Conservation (phyloP, 352 stramenopile species). For the Thraustotheca clavata region DNA sequence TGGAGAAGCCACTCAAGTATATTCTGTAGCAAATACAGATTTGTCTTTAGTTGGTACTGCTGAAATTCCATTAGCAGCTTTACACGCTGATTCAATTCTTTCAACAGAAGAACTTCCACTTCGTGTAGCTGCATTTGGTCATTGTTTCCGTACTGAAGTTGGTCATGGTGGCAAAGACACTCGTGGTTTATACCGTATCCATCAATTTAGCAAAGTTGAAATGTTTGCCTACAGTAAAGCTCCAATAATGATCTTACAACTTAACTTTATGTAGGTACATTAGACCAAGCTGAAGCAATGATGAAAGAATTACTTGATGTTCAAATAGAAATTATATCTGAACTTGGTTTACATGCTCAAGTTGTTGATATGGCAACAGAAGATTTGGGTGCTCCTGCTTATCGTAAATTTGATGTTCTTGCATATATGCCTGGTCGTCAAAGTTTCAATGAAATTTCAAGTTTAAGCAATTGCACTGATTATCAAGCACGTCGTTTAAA, state of each 20-base stretch:
- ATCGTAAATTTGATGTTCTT: constrained; percentile 82
- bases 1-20: constrained; percentile 81
- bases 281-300: constrained; percentile 51
- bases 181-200: constrained; percentile 80
- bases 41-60: constrained; percentile 77
- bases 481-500: constrained; percentile 81
- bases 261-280: constrained; percentile 28
- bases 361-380: constrained; percentile 80
- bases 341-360: constrained; percentile 71
- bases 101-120: constrained; percentile 45
- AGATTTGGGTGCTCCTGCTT: constrained; percentile 69
- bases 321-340: constrained; percentile 62
- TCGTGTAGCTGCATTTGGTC: constrained; percentile 70
- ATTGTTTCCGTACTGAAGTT: constrained; percentile 85
- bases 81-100: constrained; percentile 70
- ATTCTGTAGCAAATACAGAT: constrained; percentile 75
- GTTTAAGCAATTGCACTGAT: constrained; percentile 86
- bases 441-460: constrained; percentile 76
- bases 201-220: constrained; percentile 88
- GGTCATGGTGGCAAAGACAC: constrained; percentile 63
- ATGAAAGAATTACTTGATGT: constrained; percentile 78
- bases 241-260: neutral
- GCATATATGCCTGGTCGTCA: constrained; percentile 78
- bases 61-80: constrained; percentile 76
- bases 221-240: constrained; percentile 70